Evolutionary conservation across 2,329 filamentous ascomycete genomes (phyloP), one percentile per base, ranked within the genome.

Genomic region (Paecilomyces niveus): DNA sequence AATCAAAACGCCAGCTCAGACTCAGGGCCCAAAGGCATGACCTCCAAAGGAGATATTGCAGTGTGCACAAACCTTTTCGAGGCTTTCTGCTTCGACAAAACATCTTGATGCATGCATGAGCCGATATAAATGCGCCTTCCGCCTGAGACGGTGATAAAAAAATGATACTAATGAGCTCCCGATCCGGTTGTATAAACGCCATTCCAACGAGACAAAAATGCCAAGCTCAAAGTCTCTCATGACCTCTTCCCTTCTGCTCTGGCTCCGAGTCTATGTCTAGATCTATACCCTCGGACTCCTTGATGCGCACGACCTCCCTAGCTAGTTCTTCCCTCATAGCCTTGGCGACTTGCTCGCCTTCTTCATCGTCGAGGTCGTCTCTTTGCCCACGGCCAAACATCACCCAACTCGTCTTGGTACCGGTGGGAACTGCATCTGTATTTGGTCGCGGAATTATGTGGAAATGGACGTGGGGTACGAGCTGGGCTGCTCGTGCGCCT

Each of bases 381-480:
- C 77, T 70, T 66, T 75, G 72, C 13, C 80, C 78, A 2, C 76
- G 72, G 5, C 77, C 78, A 66, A 80, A 79, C 69, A 80, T 76
- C 39, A 75, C 72, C 62, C 74, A 78, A 55, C 71, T 71, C 54
- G 64, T 64, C 56, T 63, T 67, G 24, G 62, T 57, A 26, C 53
- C 57, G 13, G 32, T 68, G 33, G 58, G 61, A 52, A 51, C 58
- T 13, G 58, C 56, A 33, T 74, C 69, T 31, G 55, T 45, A 52
- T 32, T 54, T 53, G 92, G 92, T 39, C 93, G 79, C 0, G 93
- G 93, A 33, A 99, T 95, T 56, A 97, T 83, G 67, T 99, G 94
- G 72, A 95, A 97, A 74, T 99, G 93, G 54, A 95, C 88, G 73
- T 97, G 93, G 22, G 89, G 89, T 1, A 97, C 92, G 15, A 96